Base-by-base conservation (phyloP, 2,329 filamentous ascomycete species). In the Seiridium cupressi region DNA sequence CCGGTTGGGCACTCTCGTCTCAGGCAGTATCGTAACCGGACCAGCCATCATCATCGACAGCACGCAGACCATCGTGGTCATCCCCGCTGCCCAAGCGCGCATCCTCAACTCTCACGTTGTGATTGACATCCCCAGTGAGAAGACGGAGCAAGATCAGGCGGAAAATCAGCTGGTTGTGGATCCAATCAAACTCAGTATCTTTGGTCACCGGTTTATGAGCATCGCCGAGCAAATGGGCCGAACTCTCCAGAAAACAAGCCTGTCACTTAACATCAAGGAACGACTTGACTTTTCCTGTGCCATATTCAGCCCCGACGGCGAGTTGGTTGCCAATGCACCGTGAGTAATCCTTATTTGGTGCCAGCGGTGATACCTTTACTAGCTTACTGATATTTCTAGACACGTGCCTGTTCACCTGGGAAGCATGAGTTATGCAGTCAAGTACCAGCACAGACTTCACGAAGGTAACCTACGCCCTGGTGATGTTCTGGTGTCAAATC, bases 161-260 rank as follows among this genome's bases (percentile, higher is more conserved):
- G 62, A 73, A 44, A 48, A 60, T 7, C 57, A 60, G 49, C 36
- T 60, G 11, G 81, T 84, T 32, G 85, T 91, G 0, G 88, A 92
- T 68, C 90, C 89, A 0, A 89, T 93, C 66, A 82, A 90, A 72
- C 80, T 93, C 1, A 89, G 85, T 66, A 89, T 93, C 60, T 93
- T 93, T 67, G 88, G 87, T 0, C 89, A 93, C 72, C 82, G 90
- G 3, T 94, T 94, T 75, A 93, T 93, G 90, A 87, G 88, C 3
- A 91, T 93, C 63, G 90, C 90, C 0, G 90, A 93, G 73, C 90
- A 93, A 68, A 93, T 93, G 89, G 90, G 90, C 0, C 81, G 88
- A 55, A 88, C 89, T 3, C 74, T 93, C n/a, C 89, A 92, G 68
- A 92, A 92, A 75, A 92, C 89, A 0, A 88, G 86, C 65, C 87